A percentile compares a stretch with the other conserved stretches of the same genome.
phyloP scores from a whole-genome alignment of 805 yeast genomes.

The Sugiyamaella marilandica region DNA sequence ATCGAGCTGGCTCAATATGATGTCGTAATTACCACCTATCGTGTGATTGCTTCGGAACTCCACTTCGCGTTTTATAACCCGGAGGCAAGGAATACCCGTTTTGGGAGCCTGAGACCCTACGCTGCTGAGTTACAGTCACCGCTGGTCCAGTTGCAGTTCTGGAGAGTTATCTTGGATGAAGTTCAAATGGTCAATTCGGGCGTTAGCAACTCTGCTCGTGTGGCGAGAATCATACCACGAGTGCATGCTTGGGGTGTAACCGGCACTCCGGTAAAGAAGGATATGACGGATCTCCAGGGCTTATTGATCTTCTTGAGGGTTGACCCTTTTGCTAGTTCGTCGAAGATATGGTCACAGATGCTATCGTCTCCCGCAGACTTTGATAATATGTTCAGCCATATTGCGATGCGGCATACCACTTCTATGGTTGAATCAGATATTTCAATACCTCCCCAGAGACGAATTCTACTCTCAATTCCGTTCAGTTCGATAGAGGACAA shows the following conservation, averaged over 20 bases:
- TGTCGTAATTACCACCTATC: conserved; percentile 75
- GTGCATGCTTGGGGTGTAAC: conserved; percentile 96
- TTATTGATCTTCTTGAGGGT: conserved; percentile 61
- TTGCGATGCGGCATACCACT: conserved; percentile 78
- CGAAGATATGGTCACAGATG: conserved; percentile 39
- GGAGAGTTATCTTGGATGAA: conserved; percentile 89
- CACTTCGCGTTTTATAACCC: conserved; percentile 75
- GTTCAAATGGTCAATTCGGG: conserved; percentile 86
- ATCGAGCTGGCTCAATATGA: conserved; percentile 52
- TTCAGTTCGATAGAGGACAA: conserved; percentile 82
- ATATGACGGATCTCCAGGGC: conserved; percentile 64
- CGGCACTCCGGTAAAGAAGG: conserved; percentile 81
- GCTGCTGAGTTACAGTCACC: conserved; percentile 49
- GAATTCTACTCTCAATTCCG: conserved; percentile 65
- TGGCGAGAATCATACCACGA: conserved; percentile 74
- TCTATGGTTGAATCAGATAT: conserved; percentile 76
- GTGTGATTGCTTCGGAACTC: conserved; percentile 64
- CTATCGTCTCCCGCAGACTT: conserved; percentile 41
- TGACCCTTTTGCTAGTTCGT: conserved; percentile 55
- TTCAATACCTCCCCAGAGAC: conserved; percentile 68
- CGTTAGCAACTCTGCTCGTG: conserved; percentile 69
- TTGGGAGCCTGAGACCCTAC: conserved; percentile 12
- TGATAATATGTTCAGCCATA: conserved; percentile 45
- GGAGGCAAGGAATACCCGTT: conserved; percentile 18
- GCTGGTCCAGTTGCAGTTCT: conserved; percentile 72